Conservation (phyloP, 805 yeast genomes). For the Blastobotrys robertii region DNA sequence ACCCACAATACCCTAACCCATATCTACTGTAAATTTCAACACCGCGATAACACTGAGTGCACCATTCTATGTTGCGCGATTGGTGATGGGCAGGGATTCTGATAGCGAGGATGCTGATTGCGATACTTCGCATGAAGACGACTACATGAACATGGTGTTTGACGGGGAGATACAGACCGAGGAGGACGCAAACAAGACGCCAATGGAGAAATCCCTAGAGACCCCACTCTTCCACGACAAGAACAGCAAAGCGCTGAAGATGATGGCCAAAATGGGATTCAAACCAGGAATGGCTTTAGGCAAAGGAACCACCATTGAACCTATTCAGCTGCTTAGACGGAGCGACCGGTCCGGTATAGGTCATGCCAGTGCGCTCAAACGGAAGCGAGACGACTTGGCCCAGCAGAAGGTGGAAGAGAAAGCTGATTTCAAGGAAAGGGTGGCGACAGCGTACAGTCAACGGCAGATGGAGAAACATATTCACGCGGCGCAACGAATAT, state of each 20-base stretch:
- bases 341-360: slow-evolving; percentile 13
- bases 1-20: too few species aligned
- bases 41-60: too few species aligned
- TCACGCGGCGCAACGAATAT: slow-evolving; percentile 4
- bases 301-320: slow-evolving; percentile 7
- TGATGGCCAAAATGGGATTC: slow-evolving; percentile 55
- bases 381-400: slow-evolving; percentile 6
- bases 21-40: background rate
- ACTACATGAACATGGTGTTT: slow-evolving; percentile 24
- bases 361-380: slow-evolving; percentile 5
- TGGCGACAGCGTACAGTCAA: background rate
- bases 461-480: background rate
- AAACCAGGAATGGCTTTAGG: slow-evolving; percentile 40
- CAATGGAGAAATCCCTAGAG: slow-evolving; percentile 14
- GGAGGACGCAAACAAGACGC: slow-evolving; percentile 4
- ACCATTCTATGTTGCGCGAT: too few species aligned
- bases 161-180: slow-evolving; percentile 5
- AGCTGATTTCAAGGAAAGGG: slow-evolving; percentile 3
- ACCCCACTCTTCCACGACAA: slow-evolving; percentile 3
- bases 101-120: background rate
- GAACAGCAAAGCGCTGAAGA: slow-evolving; percentile 25
- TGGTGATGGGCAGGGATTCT: background rate
- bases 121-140: slow-evolving; percentile 16
- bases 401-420: slow-evolving; percentile 3
- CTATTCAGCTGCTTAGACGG: slow-evolving; percentile 3